A percentile compares a stretch with the other conserved stretches of the same genome.
Conservation (phyloP, 306 rosid genomes). For the Dalbergia cochinchinensis region DNA sequence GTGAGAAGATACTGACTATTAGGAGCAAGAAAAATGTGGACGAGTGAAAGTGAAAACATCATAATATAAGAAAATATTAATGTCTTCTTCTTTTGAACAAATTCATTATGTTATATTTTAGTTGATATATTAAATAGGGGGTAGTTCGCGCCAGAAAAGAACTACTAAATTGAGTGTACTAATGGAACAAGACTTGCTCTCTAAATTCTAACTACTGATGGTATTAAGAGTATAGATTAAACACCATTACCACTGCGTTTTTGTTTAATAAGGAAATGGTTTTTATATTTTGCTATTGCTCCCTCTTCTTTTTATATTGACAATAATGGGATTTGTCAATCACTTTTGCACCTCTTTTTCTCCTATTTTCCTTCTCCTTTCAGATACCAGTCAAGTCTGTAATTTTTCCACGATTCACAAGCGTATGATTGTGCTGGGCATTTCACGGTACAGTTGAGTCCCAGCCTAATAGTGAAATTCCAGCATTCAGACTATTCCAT, state of each 20-base stretch:
- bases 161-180: no score
- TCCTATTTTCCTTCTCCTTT: no score
- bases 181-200: neutral
- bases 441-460: neutral
- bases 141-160: neutral
- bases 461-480: neutral
- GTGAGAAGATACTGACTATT: conserved; percentile 12
- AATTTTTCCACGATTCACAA: no score
- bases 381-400: neutral
- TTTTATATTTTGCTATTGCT: conserved; percentile 5
- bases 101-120: neutral
- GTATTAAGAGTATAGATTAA: neutral
- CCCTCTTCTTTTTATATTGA: conserved; percentile 5
- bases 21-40: neutral
- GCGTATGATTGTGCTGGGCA: neutral
- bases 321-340: conserved; percentile 16
- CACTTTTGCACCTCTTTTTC: neutral
- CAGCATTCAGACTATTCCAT: neutral
- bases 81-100: no score
- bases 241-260: neutral
- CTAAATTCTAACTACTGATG: neutral
- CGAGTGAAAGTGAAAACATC: no score
- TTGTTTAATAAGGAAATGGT: conserved; percentile 1
- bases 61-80: neutral
- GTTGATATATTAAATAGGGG: conserved; percentile 1